phyloP scores from a whole-genome alignment of 1,139 yeast genomes.

The Groenewaldozyma sp. region DNA sequence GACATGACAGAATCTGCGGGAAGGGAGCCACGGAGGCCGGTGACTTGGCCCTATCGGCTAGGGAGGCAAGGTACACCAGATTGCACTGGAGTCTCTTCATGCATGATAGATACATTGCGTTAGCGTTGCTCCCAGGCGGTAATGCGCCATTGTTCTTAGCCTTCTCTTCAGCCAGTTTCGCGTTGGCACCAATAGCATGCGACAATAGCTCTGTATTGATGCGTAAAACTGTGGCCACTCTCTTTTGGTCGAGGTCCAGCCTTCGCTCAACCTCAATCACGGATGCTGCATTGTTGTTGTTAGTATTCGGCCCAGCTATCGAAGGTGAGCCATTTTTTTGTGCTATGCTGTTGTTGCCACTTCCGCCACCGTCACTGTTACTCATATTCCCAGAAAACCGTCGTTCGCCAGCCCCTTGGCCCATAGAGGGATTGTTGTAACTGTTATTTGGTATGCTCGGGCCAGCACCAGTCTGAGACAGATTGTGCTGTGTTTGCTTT shows the following conservation, averaged over 20 bases:
- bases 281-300: no score
- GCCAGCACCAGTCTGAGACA: no score
- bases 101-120: slow-evolving; percentile 18
- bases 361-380: no score
- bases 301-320: no score
- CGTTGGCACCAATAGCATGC: slow-evolving; percentile 18
- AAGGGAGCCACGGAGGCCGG: slow-evolving; percentile 16
- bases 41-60: slow-evolving; percentile 20
- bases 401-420: not conserved
- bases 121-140: slow-evolving; percentile 10
- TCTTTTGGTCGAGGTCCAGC: slow-evolving; percentile 18
- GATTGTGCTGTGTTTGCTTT: not conserved
- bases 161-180: slow-evolving; percentile 9
- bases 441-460: no score
- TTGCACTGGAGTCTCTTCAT: slow-evolving; percentile 29
- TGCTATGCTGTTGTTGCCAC: no score
- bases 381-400: not conserved
- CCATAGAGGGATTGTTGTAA: no score
- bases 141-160: not conserved
- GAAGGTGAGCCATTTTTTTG: no score
- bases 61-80: slow-evolving; percentile 24
- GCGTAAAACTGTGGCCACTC: slow-evolving; percentile 23
- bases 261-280: slow-evolving; percentile 5
- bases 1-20: slow-evolving; percentile 25
- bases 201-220: slow-evolving; percentile 28